Conservation (phyloP, 768 basidiomycete genomes). For the Xerocomellus amylosporus region DNA sequence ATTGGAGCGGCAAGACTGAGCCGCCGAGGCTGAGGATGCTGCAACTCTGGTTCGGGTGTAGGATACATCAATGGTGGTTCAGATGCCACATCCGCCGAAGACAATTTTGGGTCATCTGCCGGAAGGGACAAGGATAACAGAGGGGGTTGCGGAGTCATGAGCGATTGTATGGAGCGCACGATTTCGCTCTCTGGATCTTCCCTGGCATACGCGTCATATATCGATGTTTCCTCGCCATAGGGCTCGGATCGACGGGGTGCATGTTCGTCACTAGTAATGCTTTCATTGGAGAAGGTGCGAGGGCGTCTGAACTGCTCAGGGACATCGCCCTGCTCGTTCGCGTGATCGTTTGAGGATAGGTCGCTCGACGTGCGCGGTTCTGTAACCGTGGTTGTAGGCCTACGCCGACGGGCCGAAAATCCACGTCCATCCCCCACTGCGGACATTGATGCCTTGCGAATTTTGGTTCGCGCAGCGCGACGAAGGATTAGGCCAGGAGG, state of each 20-base stretch:
- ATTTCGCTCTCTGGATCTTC: conserved; percentile 50
- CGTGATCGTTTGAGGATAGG: conserved; percentile 50
- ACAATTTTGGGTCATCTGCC: conserved; percentile 10
- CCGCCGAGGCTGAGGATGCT: conserved; percentile 68
- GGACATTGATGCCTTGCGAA: conserved; percentile 76
- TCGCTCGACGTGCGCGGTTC: conserved; percentile 68
- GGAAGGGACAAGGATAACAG: conserved; percentile 25
- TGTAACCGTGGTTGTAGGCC: conserved; percentile 24
- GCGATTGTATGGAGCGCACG: conserved; percentile 16
- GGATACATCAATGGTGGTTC: conserved; percentile 34
- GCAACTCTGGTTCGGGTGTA: conserved; percentile 43
- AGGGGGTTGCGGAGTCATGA: conserved; percentile 22
- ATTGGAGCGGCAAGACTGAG: conserved; percentile 32
- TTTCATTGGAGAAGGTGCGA: conserved; percentile 36
- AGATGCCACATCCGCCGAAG: conserved; percentile 7
- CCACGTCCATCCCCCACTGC: conserved; percentile 84
- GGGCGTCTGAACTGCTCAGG: conserved; percentile 37
- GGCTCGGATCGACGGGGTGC: conserved; percentile 56
- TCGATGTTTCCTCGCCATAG: conserved; percentile 76
- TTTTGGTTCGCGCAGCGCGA: conserved; percentile 91
- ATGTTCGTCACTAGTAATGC: conserved; percentile 41
- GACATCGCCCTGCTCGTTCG: conserved; percentile 62
- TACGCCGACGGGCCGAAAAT: conserved; percentile 46
- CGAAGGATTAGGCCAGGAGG: conserved; percentile 87
- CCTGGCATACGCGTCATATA: conserved; percentile 78